These are phyloP conservation scores for Penicillium sp. DNA, from an alignment of 2,329 filamentous ascomycete species.

Conservation along the genomic window DNA sequence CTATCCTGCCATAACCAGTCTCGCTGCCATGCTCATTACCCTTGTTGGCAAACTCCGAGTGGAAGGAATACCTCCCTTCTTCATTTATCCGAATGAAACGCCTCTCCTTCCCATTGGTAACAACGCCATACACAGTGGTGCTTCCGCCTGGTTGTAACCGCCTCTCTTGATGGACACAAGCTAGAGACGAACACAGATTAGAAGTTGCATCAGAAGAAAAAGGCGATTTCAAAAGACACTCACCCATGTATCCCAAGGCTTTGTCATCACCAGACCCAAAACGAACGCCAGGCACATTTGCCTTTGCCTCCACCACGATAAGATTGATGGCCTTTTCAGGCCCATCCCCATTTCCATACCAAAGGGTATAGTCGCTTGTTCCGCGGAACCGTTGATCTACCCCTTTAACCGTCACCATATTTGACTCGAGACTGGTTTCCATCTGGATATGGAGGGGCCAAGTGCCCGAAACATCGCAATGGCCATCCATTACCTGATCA, in stretches of 20 bases:
- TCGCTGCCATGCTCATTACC: too few relatives aligned
- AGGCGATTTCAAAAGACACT: not conserved
- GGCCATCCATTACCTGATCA: too few relatives aligned
- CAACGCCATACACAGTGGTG: not conserved
- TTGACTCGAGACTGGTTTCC: not conserved
- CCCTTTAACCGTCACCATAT: not conserved
- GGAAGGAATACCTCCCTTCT: not conserved
- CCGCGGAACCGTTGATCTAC: not conserved
- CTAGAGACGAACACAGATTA: not conserved
- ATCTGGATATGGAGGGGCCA: not conserved
- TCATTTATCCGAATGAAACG: not conserved
- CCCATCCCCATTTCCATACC: not conserved
- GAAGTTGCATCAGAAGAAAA: not conserved
- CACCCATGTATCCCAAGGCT: not conserved
- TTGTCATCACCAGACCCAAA: not conserved
- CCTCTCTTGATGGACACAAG: not conserved
- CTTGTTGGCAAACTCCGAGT: not conserved
- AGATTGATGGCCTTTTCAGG: constrained; percentile 1
- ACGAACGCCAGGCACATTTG: not conserved
- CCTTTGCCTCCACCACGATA: not conserved
- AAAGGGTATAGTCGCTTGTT: not conserved
- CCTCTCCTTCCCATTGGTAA: not conserved
- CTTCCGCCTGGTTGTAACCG: not conserved
- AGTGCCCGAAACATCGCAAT: too few relatives aligned
- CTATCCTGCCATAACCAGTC: not conserved